A percentile compares a stretch with the other conserved stretches of the same genome.
Conservation (phyloP, 2,329 filamentous ascomycete genomes). For the Coniochaeta prunicola region DNA sequence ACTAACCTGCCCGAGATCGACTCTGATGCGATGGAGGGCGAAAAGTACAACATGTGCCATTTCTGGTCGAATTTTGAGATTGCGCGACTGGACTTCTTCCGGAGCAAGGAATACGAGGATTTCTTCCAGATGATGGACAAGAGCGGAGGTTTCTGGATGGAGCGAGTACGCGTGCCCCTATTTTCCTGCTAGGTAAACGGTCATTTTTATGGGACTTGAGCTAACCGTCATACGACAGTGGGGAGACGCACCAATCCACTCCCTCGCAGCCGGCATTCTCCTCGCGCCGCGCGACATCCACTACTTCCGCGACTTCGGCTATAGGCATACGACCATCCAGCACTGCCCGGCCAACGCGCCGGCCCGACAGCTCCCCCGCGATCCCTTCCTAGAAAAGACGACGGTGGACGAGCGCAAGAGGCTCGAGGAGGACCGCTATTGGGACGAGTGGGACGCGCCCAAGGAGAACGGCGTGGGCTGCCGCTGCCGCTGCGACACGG, state of each 20-base stretch:
- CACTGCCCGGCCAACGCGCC: constrained; percentile 97
- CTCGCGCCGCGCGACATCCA: constrained; percentile 79
- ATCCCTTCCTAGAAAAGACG: constrained; percentile 75
- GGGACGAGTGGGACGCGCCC: constrained; percentile 77
- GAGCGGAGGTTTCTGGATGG: constrained; percentile 98
- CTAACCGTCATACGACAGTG: constrained; percentile 42
- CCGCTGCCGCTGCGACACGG: constrained; percentile 92
- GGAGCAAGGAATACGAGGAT: constrained; percentile 93
- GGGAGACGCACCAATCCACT: constrained; percentile 98
- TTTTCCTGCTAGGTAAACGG: constrained; percentile 5
- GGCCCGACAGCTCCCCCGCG: constrained; percentile 71
- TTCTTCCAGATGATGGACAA: constrained; percentile 99
- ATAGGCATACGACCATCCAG: constrained; percentile 97
- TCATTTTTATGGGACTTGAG: constrained; percentile 11
- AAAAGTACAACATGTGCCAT: constrained; percentile 99
- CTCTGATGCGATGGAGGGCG: constrained; percentile 89
- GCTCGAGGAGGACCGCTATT: constrained; percentile 91
- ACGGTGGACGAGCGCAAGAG: constrained; percentile 76
- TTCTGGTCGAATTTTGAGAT: constrained; percentile 99
- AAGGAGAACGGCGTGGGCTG: constrained; percentile 97
- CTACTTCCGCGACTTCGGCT: constrained; percentile 98
- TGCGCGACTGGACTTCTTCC: constrained; percentile 88
- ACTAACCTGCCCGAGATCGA: constrained; percentile 75
- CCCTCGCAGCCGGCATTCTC: constrained; percentile 84
- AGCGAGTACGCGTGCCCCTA: constrained; percentile 56